Evolutionary conservation across 2,329 filamentous ascomycete genomes (phyloP), one percentile per base, ranked within the genome.

Genomic region (Colletotrichum karsti): DNA sequence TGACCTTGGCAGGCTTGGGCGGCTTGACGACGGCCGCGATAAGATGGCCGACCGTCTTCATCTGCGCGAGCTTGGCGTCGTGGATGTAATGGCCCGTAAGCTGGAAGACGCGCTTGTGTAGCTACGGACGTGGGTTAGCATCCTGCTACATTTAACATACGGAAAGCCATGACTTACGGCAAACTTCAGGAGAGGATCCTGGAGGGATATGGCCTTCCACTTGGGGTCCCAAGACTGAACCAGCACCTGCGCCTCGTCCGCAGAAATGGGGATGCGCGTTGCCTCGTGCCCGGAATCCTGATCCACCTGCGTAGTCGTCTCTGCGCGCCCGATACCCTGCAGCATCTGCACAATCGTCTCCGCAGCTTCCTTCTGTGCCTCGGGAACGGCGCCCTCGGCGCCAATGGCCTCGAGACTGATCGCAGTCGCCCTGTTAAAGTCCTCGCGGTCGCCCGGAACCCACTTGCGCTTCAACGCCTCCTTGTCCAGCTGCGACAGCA

Each of bases 81-180:
- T 92, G 85, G 71, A 97, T 84, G 67, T 89, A 87, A 69, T 90
- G 88, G 69, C 93, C 93, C n/a, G 92, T 95, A 68, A 97, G 85
- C 77, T 96, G 92, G 77, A 92, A 89, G 69, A 94, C 83, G 67
- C 93, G 91, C 82, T 97, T 97, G 74, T 91, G 83, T 71, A 96
- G 86, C 95, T 98, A 18, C 13, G 15, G n/a, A n/a, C n/a, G 35
- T 33, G 13, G n/a, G 41, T n/a, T 18, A 59, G 18, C 8, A 13
- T 5, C 20, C 22, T 26, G 48, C 48, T 63, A 3, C 9, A 5
- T 13, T 35, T 13, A 13, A n/a, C 15, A 10, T 8, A 37, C 2
- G 26, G 5, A 7, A 5, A 44, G 12, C 30, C 7, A 68, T 13
- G 20, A 85, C 91, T 71, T 87, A 96, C 93, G 64, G 90, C 89